These are phyloP conservation scores for Craspedostauros australis DNA, from an alignment of 108 stramenopile species.

Conservation along the genomic window DNA sequence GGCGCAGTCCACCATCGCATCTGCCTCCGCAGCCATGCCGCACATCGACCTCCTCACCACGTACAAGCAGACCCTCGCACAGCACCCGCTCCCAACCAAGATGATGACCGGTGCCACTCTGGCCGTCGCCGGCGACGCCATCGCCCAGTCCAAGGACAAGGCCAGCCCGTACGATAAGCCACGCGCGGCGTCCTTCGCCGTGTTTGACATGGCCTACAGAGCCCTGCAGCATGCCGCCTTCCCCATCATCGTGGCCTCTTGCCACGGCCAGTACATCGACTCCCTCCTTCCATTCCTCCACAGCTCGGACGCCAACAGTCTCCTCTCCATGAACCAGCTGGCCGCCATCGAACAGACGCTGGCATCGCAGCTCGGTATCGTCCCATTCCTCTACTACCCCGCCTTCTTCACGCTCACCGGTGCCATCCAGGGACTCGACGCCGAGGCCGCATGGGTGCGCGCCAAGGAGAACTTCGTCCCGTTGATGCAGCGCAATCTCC, in stretches of 20 bases:
- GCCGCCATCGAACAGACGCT: slow-evolving; percentile 60
- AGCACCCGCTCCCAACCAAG: slow-evolving; percentile 59
- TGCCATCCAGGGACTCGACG: slow-evolving; percentile 40
- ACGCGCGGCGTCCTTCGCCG: slow-evolving; percentile 53
- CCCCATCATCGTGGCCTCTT: slow-evolving; percentile 48
- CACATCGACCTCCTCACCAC: slow-evolving; percentile 14
- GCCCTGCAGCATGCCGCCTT: slow-evolving; percentile 52
- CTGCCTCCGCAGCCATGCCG: too few relatives aligned
- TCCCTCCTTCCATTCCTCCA: background rate
- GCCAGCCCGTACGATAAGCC: slow-evolving; percentile 29
- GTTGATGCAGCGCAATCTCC: slow-evolving; percentile 61
- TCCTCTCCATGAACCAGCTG: background rate
- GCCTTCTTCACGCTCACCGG: slow-evolving; percentile 58
- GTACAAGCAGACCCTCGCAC: slow-evolving; percentile 33
- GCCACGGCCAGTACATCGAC: slow-evolving; percentile 48
- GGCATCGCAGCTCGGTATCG: slow-evolving; percentile 62
- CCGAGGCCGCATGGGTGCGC: slow-evolving; percentile 26
- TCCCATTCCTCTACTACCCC: slow-evolving; percentile 69
- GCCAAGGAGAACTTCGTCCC: slow-evolving; percentile 61
- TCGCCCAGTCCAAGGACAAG: slow-evolving; percentile 45
- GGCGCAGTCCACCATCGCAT: too few relatives aligned
- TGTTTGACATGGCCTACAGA: slow-evolving; percentile 62
- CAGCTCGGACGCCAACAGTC: slow-evolving; percentile 13
- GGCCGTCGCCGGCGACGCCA: slow-evolving; percentile 50
- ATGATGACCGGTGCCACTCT: slow-evolving; percentile 58